Evolutionary conservation across 2,329 filamentous ascomycete genomes (phyloP), one percentile per base, ranked within the genome.

Genomic region (Penicillium sp.): DNA sequence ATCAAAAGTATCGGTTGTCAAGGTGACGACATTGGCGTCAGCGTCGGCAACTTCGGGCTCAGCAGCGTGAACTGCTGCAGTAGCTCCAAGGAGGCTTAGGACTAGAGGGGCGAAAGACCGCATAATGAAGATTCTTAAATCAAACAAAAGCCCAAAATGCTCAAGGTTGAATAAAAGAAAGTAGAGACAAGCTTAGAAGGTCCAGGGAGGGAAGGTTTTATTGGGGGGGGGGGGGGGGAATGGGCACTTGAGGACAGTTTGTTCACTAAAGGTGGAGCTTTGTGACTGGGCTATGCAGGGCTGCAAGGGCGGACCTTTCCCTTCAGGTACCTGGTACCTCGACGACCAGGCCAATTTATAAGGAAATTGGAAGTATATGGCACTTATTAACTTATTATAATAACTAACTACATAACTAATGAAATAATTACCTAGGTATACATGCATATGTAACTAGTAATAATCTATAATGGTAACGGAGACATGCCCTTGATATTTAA

Each of bases 1-100:
- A 67, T 89, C 84, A 77, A 99, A 99, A 65, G 85, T 91, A 73
- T 93, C 91, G 77, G 88, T 88, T 78, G 89, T 95, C 65, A 99
- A 83, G 67, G 91, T 86, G 70, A 86, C 78, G 64, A 99, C 94
- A 75, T 97, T 92, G 47, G 91, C 96, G 42, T 69, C 62, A 10
- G 59, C 55, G 17, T 72, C 68, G 43, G 65, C 62, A 19, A 50
- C 61, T 31, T 66, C 65, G 25, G 63, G 50, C 49, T 75, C 74
- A 31, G 72, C 50, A 50, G 74, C 74, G 38, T 69, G 73, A 33
- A 68, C 71, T 29, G 73, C 71, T 17, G 75, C 69, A 21, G 73
- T 65, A 54, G 74, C 71, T 35, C 72, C 72, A 15, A 77, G 68
- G 23, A 80, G 73, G 66, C 73, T 71, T 61, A 79, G 60, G 56